These are phyloP conservation scores for Colletotrichum acutatum DNA, from an alignment of 2,329 filamentous ascomycete species.

Conservation along the genomic window DNA sequence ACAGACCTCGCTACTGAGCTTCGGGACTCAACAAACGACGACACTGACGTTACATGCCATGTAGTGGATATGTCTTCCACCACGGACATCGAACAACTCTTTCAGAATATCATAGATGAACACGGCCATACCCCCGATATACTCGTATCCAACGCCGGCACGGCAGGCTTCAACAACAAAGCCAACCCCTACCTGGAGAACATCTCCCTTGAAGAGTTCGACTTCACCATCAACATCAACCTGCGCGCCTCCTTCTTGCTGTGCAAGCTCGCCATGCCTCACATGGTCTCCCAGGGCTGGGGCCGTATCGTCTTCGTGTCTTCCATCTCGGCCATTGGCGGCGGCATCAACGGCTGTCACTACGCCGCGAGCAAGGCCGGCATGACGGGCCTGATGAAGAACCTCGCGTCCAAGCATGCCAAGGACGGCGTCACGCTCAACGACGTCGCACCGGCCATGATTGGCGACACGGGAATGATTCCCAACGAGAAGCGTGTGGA, in stretches of 20 bases:
- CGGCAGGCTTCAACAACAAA: constrained; percentile 60
- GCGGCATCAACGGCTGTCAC: constrained; percentile 72
- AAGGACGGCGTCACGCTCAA: constrained; percentile 73
- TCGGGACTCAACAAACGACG: background rate
- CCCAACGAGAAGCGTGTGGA: constrained; percentile 61
- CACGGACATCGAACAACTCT: constrained; percentile 64
- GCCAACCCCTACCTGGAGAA: constrained; percentile 66
- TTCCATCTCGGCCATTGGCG: constrained; percentile 71
- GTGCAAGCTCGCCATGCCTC: constrained; percentile 67
- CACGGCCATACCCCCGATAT: constrained; percentile 71
- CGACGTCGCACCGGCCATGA: constrained; percentile 76
- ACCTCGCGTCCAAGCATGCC: constrained; percentile 68
- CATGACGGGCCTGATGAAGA: constrained; percentile 73
- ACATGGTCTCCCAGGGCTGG: constrained; percentile 70
- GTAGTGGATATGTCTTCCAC: constrained; percentile 67
- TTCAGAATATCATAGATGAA: constrained; percentile 61
- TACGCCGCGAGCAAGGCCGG: constrained; percentile 72
- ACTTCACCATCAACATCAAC: constrained; percentile 71
- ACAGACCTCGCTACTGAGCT: constrained; percentile 6
- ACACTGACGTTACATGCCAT: constrained; percentile 60
- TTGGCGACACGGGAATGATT: constrained; percentile 73
- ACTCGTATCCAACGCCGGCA: constrained; percentile 72
- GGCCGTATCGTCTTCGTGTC: constrained; percentile 73
- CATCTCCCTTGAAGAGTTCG: constrained; percentile 72
- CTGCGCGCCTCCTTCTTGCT: constrained; percentile 71